Percentiles rank a stretch among this genome's conserved stretches.
phyloP scores from a whole-genome alignment of 768 basidiomycete genomes.

The Macrolepiota dolichaula region DNA sequence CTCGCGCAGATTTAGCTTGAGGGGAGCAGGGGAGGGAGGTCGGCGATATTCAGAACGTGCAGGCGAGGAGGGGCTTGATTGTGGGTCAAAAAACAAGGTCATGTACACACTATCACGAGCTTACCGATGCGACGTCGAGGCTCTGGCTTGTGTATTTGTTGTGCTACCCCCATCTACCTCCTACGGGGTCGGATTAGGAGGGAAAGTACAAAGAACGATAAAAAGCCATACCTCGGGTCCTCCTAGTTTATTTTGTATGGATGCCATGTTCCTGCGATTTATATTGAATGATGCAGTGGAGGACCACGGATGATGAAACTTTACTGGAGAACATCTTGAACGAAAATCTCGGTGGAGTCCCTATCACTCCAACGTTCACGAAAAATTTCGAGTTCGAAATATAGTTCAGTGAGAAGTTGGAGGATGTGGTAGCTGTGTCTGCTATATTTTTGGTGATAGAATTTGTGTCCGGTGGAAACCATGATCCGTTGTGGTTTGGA shows the following conservation, averaged over 20 bases:
- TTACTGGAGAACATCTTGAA: background rate
- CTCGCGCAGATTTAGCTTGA: background rate
- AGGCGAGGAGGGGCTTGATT: background rate
- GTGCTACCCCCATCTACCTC: background rate
- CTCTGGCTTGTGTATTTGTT: too few species aligned
- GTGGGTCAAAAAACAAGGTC: background rate
- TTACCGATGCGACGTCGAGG: background rate
- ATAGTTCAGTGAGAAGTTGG: background rate
- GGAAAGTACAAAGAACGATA: too few species aligned
- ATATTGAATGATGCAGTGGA: background rate
- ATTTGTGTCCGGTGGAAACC: background rate
- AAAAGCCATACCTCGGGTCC: background rate
- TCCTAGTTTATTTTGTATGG: background rate
- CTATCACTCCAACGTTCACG: background rate
- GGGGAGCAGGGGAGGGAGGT: background rate
- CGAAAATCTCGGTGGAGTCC: background rate
- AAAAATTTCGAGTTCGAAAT: background rate
- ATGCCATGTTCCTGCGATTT: background rate
- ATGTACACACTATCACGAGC: background rate
- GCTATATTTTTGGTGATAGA: background rate
- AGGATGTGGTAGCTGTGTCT: background rate
- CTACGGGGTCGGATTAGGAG: background rate
- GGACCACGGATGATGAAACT: background rate
- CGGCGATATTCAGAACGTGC: background rate
- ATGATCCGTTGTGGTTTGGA: background rate